Base-by-base conservation (phyloP, 176 grass and related monocot genomes). In the Rhynchospora pubera region DNA sequence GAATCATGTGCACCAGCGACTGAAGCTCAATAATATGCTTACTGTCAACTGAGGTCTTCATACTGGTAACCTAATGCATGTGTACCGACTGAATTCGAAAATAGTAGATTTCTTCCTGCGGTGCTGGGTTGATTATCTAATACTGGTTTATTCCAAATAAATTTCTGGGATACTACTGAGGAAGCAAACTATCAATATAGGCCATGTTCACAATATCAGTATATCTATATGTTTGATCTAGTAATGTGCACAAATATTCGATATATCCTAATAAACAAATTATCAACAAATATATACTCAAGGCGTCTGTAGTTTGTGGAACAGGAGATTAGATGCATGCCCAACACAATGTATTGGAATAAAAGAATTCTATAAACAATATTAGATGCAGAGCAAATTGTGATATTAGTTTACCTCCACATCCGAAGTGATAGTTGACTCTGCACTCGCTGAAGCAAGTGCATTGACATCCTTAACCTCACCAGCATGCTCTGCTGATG, bases 381-480 rank as follows among this genome's bases (percentile, higher is more conserved):
- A 30, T 23, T 24, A 77, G 26, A 28, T 55, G 16, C 24, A 56
- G 30, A 77, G 18, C 12, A 56, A 32, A 52, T 14, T 67, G n/a
- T 53, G 28, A 24, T 43, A 53, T 77, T 4, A 67, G 28, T 32
- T 82, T 53, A 82, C 79, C 79, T 82, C 79, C 26, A 8, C 21
- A 30, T 47, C 79, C 10, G 61, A 28, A 52, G 58, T 66, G 60
- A 82, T 43, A 16, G 57, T 2, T 0, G 61, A 82, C 14, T 30
- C 60, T 1, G 21, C 21, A 55, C 48, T 77, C 32, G 72, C 72
- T 18, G 72, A 76, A 55, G 48, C 48, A 76, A 10, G 21, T 32
- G 12, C 48, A 55, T 30, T 76, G 13, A 30, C 28, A 76, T 55
- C 48, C 13, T 76, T 44, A 69, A 69, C 65, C 30, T 45, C 65